These are phyloP conservation scores for Linderina pennispora DNA, from an alignment of 192 early-diverging fungal species.

Conservation along the genomic window DNA sequence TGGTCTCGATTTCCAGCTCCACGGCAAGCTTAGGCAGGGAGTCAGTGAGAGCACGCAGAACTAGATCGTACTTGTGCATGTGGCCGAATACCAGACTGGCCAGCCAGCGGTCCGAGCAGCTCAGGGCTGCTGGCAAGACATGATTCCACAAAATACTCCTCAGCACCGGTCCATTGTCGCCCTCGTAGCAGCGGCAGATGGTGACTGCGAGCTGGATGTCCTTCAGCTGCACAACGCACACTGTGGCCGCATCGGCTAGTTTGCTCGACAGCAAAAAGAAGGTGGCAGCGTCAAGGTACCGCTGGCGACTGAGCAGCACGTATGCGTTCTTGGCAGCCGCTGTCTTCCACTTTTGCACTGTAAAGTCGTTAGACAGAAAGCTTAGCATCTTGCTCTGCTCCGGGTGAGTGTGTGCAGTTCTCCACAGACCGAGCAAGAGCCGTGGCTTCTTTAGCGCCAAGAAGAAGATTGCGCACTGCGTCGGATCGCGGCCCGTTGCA, in stretches of 20 bases:
- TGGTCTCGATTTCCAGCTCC: conserved; percentile 23
- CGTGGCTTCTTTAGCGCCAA: conserved; percentile 86
- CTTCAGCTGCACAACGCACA: conserved; percentile 86
- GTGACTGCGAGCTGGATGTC: conserved; percentile 91
- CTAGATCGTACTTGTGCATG: conserved; percentile 33
- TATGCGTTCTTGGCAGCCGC: conserved; percentile 98
- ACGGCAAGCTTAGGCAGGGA: conserved; percentile 19
- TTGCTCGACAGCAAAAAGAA: conserved; percentile 91
- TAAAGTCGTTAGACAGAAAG: conserved; percentile 92
- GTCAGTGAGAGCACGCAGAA: conserved; percentile 32
- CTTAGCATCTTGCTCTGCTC: conserved; percentile 85
- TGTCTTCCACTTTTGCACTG: conserved; percentile 80
- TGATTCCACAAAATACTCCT: conserved; percentile 30
- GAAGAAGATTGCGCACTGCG: conserved; percentile 83
- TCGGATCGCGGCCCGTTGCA: conserved; percentile 70
- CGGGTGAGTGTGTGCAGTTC: conserved; percentile 69
- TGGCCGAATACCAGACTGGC: conserved; percentile 38
- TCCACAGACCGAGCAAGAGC: conserved; percentile 87
- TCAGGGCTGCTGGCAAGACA: conserved; percentile 32
- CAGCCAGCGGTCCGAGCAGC: conserved; percentile 37
- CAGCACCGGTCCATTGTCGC: conserved; percentile 49
- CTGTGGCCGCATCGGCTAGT: conserved; percentile 84
- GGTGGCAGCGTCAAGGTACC: conserved; percentile 88
- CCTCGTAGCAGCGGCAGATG: conserved; percentile 88
- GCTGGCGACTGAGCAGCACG: conserved; percentile 90